These are phyloP conservation scores for Leptomonas pyrrhocoris DNA, from an alignment of 208 protist species.

Conservation along the genomic window DNA sequence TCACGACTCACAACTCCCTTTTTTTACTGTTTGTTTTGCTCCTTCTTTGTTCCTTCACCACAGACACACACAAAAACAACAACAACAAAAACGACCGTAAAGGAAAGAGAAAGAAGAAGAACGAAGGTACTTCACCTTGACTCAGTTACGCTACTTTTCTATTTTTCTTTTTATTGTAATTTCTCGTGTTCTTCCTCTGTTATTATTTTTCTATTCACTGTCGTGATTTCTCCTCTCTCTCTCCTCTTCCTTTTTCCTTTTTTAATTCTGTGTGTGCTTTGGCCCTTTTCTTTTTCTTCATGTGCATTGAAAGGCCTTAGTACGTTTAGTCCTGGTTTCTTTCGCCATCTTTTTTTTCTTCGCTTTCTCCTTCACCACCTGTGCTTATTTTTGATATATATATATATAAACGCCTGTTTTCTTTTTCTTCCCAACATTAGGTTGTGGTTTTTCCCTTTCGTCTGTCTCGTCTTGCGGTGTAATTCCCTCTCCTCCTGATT, in stretches of 20 bases:
- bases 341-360: background rate
- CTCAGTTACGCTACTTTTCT: too few species aligned
- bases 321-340: too few species aligned
- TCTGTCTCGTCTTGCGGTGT: background rate
- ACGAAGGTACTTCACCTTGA: too few species aligned
- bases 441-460: background rate
- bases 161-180: background rate
- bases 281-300: background rate
- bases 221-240: background rate
- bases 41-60: background rate
- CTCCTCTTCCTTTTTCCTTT: background rate
- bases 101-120: background rate
- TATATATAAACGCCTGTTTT: too few species aligned
- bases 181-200: background rate
- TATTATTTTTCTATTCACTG: background rate
- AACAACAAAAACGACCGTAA: background rate
- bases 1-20: too few species aligned
- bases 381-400: too few species aligned
- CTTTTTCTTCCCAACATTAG: background rate
- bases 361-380: background rate
- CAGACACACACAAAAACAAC: background rate
- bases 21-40: background rate
- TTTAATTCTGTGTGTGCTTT: constrained; percentile 16
- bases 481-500: background rate
- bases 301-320: too few species aligned